Evolutionary conservation across 73 alveolate genomes (phyloP).

Genomic region (Paramecium octaurelia): DNA sequence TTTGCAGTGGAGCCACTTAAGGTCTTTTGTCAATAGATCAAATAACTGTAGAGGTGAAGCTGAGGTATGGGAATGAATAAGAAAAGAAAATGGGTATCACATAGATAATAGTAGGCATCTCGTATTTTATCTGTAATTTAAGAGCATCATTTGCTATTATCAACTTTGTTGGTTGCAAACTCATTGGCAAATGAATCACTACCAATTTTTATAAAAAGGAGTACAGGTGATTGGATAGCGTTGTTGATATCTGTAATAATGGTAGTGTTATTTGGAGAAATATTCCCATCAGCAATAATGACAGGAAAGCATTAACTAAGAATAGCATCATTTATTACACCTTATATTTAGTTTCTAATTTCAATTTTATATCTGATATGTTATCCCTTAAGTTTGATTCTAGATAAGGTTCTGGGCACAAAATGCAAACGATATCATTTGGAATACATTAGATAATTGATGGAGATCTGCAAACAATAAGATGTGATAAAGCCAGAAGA

Average conservation of each 20-base stretch:
- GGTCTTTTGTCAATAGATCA: constrained; percentile 34
- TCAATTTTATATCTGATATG: constrained; percentile 55
- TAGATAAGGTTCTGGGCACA: constrained; percentile 68
- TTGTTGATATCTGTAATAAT: constrained; percentile 84
- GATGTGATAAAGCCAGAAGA: neutral
- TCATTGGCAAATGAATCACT: constrained; percentile 91
- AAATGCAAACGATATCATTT: neutral
- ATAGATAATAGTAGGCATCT: neutral
- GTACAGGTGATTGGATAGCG: constrained; percentile 86
- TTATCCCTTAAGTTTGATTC: constrained; percentile 72
- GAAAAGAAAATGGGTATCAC: constrained; percentile 16
- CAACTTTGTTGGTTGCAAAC: constrained; percentile 86
- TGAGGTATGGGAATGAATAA: neutral
- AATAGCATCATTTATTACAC: constrained; percentile 84
- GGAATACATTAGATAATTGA: neutral
- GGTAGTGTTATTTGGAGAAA: constrained; percentile 89
- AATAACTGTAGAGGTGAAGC: neutral
- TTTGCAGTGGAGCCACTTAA: constrained; percentile 21
- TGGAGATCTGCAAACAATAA: neutral
- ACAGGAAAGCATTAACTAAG: constrained; percentile 90
- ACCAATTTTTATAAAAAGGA: constrained; percentile 87
- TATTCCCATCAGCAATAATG: constrained; percentile 93
- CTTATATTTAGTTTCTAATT: constrained; percentile 71
- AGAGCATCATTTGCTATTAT: constrained; percentile 90
- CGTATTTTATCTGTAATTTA: constrained; percentile 80